Percentiles rank a stretch among this genome's conserved stretches.
These are phyloP conservation scores for Jacaranda mimosifolia DNA, from an alignment of 257 asterid species.

Conservation along the genomic window DNA sequence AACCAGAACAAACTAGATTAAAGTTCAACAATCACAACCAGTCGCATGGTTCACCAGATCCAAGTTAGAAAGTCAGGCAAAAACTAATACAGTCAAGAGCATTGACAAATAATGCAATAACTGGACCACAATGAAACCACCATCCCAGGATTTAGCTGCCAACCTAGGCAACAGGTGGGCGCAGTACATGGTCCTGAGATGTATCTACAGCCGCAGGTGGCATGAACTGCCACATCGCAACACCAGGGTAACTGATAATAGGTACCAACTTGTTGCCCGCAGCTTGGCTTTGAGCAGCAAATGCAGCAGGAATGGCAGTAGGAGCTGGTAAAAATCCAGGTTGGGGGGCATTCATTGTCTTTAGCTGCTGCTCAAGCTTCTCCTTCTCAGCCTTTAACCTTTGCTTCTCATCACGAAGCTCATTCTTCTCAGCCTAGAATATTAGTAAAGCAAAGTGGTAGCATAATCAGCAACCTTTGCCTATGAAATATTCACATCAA, in stretches of 20 bases:
- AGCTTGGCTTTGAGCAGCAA: slow-evolving; percentile 64
- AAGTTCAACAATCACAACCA: slow-evolving; percentile 21
- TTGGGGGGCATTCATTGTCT: slow-evolving; percentile 59
- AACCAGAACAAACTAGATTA: slow-evolving; percentile 28
- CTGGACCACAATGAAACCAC: slow-evolving; percentile 1
- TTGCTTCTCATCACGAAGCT: slow-evolving; percentile 82
- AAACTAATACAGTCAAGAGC: slow-evolving; percentile 43
- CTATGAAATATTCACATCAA: not conserved
- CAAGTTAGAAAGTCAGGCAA: slow-evolving; percentile 40
- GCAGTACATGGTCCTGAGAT: slow-evolving; percentile 81
- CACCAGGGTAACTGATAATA: slow-evolving; percentile 73
- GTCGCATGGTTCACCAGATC: slow-evolving; percentile 37
- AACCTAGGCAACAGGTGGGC: slow-evolving; percentile 80
- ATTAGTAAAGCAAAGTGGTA: not conserved
- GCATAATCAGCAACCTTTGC: not conserved
- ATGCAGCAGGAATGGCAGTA: slow-evolving; percentile 68
- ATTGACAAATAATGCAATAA: slow-evolving; percentile 37
- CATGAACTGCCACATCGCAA: slow-evolving; percentile 94
- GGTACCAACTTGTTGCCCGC: slow-evolving; percentile 75
- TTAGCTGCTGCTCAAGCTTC: slow-evolving; percentile 75
- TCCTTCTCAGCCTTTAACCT: slow-evolving; percentile 81
- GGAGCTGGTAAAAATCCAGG: slow-evolving; percentile 57
- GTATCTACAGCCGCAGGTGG: slow-evolving; percentile 91
- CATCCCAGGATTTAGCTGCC: slow-evolving; percentile 30
- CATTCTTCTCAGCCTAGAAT: slow-evolving; percentile 70